Percentiles rank a stretch among this genome's conserved stretches.
Evolutionary conservation across 345 rosid species (phyloP).

Genomic region (Lepidium africanum): DNA sequence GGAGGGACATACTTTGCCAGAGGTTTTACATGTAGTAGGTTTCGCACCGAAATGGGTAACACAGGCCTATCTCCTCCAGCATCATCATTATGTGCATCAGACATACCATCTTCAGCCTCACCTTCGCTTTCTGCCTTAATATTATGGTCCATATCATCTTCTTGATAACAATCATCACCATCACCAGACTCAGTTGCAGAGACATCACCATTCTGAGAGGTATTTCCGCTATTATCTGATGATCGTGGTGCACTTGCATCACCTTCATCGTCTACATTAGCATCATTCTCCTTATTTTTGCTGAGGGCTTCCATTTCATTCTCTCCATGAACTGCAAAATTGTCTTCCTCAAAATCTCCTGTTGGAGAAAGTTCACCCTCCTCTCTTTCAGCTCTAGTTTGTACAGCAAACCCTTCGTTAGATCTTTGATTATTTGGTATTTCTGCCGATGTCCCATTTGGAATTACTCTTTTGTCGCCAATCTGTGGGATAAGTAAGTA

Average conservation of each 20-base stretch:
- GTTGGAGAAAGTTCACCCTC: conserved; percentile 98
- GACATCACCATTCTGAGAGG: conserved; percentile 83
- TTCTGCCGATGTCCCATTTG: conserved; percentile 49
- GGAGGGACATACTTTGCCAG: conserved; percentile 67
- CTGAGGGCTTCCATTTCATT: conserved; percentile 44
- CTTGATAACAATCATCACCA: conserved; percentile 70
- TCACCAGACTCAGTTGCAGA: conserved; percentile 87
- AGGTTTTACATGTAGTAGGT: conserved; percentile 69
- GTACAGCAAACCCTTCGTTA: conserved; percentile 40
- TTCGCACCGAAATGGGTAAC: conserved; percentile 63
- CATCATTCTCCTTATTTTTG: conserved; percentile 65
- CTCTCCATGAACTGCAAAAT: conserved; percentile 67
- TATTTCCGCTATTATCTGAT: conserved; percentile 81
- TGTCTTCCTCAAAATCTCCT: conserved; percentile 89
- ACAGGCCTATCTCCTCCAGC: conserved; percentile 59
- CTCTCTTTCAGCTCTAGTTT: conserved; percentile 80
- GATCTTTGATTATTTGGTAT: conserved; percentile 42
- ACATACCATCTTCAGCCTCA: conserved; percentile 57
- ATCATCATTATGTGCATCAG: conserved; percentile 76
- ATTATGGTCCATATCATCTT: conserved; percentile 64
- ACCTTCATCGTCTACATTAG: conserved; percentile 72
- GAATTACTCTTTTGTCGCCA: conserved; percentile 34
- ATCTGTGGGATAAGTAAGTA: conserved; percentile 31
- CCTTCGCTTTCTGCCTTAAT: conserved; percentile 91
- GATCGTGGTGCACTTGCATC: conserved; percentile 84